Conservation (phyloP, 495 filamentous ascomycete species). For the Pseudotulostoma volvatum region DNA sequence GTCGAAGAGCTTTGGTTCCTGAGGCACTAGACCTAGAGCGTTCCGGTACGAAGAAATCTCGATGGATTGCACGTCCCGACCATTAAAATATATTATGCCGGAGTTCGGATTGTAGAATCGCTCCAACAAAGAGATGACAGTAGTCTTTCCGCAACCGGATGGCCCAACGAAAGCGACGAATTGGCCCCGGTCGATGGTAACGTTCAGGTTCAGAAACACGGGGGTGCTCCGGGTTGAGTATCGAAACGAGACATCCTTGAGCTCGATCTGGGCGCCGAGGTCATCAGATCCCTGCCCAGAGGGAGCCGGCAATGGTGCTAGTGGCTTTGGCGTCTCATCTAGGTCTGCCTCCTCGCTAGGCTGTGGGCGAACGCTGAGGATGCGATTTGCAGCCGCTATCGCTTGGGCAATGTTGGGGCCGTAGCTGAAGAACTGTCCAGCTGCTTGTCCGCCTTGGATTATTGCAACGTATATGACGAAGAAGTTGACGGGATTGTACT, state of each 20-base stretch:
- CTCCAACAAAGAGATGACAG: conserved; percentile 46
- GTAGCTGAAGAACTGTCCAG: conserved; percentile 37
- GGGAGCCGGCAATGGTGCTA: background rate
- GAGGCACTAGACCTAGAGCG: conserved; percentile 40
- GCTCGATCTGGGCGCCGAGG: conserved; percentile 11
- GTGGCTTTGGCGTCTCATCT: background rate
- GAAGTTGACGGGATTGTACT: conserved; percentile 35
- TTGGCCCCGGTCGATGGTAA: conserved; percentile 42
- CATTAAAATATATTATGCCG: conserved; percentile 38
- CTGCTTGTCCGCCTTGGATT: conserved; percentile 38
- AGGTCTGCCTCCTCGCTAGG: background rate
- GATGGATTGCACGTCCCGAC: conserved; percentile 29
- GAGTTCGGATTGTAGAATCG: conserved; percentile 40
- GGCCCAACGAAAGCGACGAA: conserved; percentile 56
- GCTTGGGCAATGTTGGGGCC: conserved; percentile 38
- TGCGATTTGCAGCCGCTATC: conserved; percentile 36
- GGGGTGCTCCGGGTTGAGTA: conserved; percentile 38
- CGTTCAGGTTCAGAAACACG: conserved; percentile 28
- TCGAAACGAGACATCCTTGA: conserved; percentile 41
- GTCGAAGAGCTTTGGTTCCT: conserved; percentile 47
- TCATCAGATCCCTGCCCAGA: too few species aligned
- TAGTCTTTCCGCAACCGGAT: conserved; percentile 59
- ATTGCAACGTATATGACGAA: conserved; percentile 44
- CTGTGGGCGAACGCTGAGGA: conserved; percentile 18
- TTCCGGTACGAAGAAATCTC: conserved; percentile 31